phyloP scores from a whole-genome alignment of 345 rosid species.

The Euphorbia peplus region DNA sequence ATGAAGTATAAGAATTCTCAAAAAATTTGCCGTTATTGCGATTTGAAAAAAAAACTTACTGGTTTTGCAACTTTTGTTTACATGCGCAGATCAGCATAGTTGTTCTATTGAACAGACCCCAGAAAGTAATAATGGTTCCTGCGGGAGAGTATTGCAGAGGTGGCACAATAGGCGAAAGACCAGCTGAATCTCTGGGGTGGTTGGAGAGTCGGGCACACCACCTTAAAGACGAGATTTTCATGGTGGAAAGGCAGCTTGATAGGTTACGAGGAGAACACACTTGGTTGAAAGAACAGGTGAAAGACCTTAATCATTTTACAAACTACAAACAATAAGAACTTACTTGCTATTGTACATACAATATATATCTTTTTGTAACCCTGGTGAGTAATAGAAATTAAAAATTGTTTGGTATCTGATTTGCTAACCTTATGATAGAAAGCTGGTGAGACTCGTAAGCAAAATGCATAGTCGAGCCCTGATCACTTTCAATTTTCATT shows the following conservation, averaged over 20 bases:
- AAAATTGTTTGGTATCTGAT: background rate
- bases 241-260: constrained; percentile 72
- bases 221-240: constrained; percentile 69
- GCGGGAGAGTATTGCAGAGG: constrained; percentile 32
- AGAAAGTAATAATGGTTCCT: constrained; percentile 38
- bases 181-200: constrained; percentile 53
- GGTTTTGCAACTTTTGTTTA: too few species aligned
- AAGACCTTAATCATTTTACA: constrained; percentile 37
- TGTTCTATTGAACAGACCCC: constrained; percentile 66
- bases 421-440: background rate
- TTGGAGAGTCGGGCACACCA: constrained; percentile 69
- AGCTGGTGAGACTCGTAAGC: too few species aligned
- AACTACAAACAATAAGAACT: constrained; percentile 1
- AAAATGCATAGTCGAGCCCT: too few species aligned
- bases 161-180: constrained; percentile 29
- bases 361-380: background rate
- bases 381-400: background rate
- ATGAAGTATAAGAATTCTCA: too few species aligned
- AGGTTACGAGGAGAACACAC: constrained; percentile 61
- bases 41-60: too few species aligned
- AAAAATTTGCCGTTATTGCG: too few species aligned
- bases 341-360: background rate
- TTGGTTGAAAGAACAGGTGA: constrained; percentile 50
- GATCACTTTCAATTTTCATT: too few species aligned
- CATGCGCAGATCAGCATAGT: constrained; percentile 63